Base-by-base conservation (phyloP, 257 asterid genomes). In the Osmanthus fragrans region DNA sequence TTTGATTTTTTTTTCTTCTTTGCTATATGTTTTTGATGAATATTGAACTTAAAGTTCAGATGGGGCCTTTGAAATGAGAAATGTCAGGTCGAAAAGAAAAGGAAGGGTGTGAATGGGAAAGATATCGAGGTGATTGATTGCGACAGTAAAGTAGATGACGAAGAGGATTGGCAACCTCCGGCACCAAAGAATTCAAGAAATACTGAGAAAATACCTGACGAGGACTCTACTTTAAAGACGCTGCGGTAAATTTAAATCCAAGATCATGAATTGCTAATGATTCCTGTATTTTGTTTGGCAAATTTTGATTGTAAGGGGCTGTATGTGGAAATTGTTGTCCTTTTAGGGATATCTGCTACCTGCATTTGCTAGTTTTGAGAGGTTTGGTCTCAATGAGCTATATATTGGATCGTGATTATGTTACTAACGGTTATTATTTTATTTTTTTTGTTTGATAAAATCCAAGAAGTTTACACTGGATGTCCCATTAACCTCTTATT, bases 101-200 rank as follows among this genome's bases (percentile, higher is more conserved):
- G 76, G 77, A 51, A 54, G 42, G 85, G 67, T 60, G 76, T 84
- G 74, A 79, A 82, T 68, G 86, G 8, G 51, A 85, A 83, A 71
- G 84, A 71, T 68, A 85, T 70, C 56, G 74, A 78, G 42, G 82
- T 82, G 75, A 54, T 90, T 56, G 75, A 84, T 66, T 83, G 86
- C 77, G 91, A 89, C 39, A 95, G 76, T 67, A 51, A 77, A 25
- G 92, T 87, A 37, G 96, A 81, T 21, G 85, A 83, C 0, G 97
- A 94, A 74, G 94, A 93, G 79, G 99, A 93, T 77, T 95, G 98
- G 99, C 82, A 93, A 78, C 91, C 89, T 37, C 96, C 96, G 25
- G 91, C 99, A 0, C 98, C 94, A 4, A 87, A 82, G 86, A 70
- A 67, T 76, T 66, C 82, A 0, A 76, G 78, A 82, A 73, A 70